Evolutionary conservation across 345 rosid genomes (phyloP).

Genomic region (Dovyalis caffra): DNA sequence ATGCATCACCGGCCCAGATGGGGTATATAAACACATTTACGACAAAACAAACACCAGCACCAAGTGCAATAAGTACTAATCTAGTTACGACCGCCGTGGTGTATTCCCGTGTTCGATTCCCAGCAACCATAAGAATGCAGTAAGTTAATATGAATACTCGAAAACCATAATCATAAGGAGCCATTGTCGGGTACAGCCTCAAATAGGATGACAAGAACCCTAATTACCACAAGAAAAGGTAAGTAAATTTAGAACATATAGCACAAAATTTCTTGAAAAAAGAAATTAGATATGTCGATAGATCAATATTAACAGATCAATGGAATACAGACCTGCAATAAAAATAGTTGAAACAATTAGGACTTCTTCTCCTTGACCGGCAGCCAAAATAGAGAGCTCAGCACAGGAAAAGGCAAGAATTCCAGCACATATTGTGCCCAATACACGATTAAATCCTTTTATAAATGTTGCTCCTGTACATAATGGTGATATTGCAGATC

Average conservation of each 20-base stretch:
- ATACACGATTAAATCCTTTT: slow-evolving; percentile 83
- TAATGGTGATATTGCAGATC: background rate
- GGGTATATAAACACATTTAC: slow-evolving; percentile 63
- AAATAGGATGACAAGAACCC: slow-evolving; percentile 61
- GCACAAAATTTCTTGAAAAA: background rate
- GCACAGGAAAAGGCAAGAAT: slow-evolving; percentile 72
- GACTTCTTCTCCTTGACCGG: slow-evolving; percentile 42
- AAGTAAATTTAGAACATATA: background rate
- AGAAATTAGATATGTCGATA: no score
- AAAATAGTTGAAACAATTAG: slow-evolving; percentile 60
- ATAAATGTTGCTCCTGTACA: slow-evolving; percentile 72
- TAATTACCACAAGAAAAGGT: slow-evolving; percentile 15
- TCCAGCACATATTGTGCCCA: slow-evolving; percentile 82
- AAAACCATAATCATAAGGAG: slow-evolving; percentile 72
- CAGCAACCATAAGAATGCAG: slow-evolving; percentile 80
- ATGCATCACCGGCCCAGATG: slow-evolving; percentile 84
- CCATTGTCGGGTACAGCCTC: slow-evolving; percentile 70
- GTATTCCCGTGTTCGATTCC: slow-evolving; percentile 32
- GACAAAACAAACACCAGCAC: slow-evolving; percentile 60
- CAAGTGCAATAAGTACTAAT: slow-evolving; percentile 53
- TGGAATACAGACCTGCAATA: slow-evolving; percentile 53
- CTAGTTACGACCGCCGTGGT: slow-evolving; percentile 26
- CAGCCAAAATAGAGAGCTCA: slow-evolving; percentile 47
- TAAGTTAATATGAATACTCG: slow-evolving; percentile 82
- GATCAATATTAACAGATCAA: background rate